phyloP scores from a whole-genome alignment of 176 grass and related monocot species.

The Puccinellia tenuiflora region DNA sequence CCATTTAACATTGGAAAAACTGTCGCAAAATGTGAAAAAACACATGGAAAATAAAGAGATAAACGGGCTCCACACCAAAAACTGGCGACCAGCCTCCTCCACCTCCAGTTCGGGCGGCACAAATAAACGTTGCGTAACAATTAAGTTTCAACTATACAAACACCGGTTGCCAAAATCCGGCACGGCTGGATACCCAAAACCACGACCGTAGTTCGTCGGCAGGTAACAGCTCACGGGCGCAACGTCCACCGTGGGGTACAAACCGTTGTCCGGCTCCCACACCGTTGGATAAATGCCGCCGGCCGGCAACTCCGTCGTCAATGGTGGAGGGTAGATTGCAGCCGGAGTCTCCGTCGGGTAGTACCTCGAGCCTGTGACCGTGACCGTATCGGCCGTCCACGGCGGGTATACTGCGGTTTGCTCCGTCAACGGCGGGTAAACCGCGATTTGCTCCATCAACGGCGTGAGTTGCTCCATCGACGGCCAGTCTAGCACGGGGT shows the following conservation, averaged over 20 bases:
- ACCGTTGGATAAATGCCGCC: background rate
- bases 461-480: background rate
- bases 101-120: too few relatives aligned
- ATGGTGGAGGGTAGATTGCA: background rate
- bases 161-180: slow-evolving; percentile 25
- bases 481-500: slow-evolving; percentile 36
- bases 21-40: too few relatives aligned
- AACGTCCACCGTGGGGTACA: slow-evolving; percentile 32
- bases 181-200: slow-evolving; percentile 2
- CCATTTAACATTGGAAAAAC: too few relatives aligned
- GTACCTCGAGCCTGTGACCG: background rate
- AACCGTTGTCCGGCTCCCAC: background rate
- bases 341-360: background rate
- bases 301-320: background rate
- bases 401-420: slow-evolving; percentile 7
- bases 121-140: too few relatives aligned
- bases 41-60: too few relatives aligned
- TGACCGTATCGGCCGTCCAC: background rate
- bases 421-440: slow-evolving; percentile 22
- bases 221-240: slow-evolving; percentile 38
- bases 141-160: slow-evolving; percentile 25
- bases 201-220: background rate
- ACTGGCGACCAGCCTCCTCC: too few relatives aligned
- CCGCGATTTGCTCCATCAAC: background rate
- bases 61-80: too few relatives aligned